These are phyloP conservation scores for Schizosaccharomyces versatilis DNA, from an alignment of 1,139 yeast genomes.

Conservation along the genomic window DNA sequence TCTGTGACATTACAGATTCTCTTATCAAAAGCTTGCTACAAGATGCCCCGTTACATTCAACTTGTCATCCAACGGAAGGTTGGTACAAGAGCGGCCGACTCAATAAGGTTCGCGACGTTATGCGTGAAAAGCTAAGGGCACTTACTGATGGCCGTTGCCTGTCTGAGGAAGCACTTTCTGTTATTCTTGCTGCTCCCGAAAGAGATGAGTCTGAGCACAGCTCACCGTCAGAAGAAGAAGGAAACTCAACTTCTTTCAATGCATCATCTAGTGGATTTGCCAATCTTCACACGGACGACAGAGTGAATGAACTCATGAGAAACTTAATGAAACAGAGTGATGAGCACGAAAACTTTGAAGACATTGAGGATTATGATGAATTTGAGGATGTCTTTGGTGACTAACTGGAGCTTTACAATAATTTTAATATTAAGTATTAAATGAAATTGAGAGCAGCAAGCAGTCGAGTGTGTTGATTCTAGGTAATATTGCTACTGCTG, in stretches of 20 bases:
- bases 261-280: background rate
- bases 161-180: background rate
- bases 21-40: constrained; percentile 32
- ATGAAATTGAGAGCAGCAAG: too few relatives aligned
- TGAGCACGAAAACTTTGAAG: background rate
- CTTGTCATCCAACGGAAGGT: constrained; percentile 26
- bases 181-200: background rate
- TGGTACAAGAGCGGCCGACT: constrained; percentile 52
- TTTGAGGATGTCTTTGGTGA: constrained; percentile 5
- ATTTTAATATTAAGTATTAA: too few relatives aligned
- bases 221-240: background rate
- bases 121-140: constrained; percentile 39
- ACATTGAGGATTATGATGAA: constrained; percentile 3
- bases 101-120: constrained; percentile 40
- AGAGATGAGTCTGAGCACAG: background rate
- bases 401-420: background rate
- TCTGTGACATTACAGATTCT: constrained; percentile 60
- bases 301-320: constrained; percentile 4
- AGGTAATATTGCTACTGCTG: too few relatives aligned
- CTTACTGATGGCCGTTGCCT: constrained; percentile 3
- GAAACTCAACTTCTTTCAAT: background rate
- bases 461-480: too few relatives aligned
- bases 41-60: constrained; percentile 18
- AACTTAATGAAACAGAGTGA: constrained; percentile 2
- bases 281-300: background rate